Percentiles rank a stretch among this genome's conserved stretches.
phyloP scores from a whole-genome alignment of 306 rosid species.

The Betula pendula region DNA sequence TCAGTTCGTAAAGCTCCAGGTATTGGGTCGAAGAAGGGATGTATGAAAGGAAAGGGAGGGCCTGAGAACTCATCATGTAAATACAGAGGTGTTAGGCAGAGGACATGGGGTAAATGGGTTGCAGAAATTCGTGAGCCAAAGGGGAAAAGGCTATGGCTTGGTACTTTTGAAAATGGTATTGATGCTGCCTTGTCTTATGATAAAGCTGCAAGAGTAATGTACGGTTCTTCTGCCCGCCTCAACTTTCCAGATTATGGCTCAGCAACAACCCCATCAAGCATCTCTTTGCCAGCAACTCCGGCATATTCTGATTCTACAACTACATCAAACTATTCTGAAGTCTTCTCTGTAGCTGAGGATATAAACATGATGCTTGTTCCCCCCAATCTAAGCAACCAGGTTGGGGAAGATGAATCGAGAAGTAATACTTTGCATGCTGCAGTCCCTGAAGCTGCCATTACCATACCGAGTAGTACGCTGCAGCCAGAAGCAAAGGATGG shows the following conservation, averaged over 20 bases:
- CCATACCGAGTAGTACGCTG: constrained; percentile 22
- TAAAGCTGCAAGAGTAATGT: constrained; percentile 90
- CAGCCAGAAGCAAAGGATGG: constrained; percentile 45
- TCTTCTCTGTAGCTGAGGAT: too few species aligned
- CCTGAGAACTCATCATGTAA: constrained; percentile 72
- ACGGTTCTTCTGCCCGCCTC: constrained; percentile 74
- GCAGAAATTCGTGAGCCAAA: constrained; percentile 84
- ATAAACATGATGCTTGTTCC: constrained; percentile 4
- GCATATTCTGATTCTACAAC: constrained; percentile 49
- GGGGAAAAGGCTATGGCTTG: constrained; percentile 80
- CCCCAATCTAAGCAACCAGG: neutral
- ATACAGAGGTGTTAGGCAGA: constrained; percentile 92
- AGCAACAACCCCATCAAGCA: constrained; percentile 35
- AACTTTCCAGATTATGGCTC: constrained; percentile 56
- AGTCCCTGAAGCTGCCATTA: too few species aligned
- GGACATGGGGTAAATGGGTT: constrained; percentile 99
- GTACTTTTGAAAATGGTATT: constrained; percentile 61
- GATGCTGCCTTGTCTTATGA: constrained; percentile 82
- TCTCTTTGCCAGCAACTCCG: constrained; percentile 40
- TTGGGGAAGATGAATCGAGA: constrained; percentile 26
- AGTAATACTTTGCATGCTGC: neutral
- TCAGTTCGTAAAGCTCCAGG: constrained; percentile 58
- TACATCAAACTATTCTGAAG: constrained; percentile 66
- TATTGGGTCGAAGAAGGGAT: constrained; percentile 94
- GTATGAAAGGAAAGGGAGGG: constrained; percentile 98